Percentiles rank a stretch among this genome's conserved stretches.
Evolutionary conservation across 352 stramenopile species (phyloP).

Genomic region (Phytophthora agathidicida): DNA sequence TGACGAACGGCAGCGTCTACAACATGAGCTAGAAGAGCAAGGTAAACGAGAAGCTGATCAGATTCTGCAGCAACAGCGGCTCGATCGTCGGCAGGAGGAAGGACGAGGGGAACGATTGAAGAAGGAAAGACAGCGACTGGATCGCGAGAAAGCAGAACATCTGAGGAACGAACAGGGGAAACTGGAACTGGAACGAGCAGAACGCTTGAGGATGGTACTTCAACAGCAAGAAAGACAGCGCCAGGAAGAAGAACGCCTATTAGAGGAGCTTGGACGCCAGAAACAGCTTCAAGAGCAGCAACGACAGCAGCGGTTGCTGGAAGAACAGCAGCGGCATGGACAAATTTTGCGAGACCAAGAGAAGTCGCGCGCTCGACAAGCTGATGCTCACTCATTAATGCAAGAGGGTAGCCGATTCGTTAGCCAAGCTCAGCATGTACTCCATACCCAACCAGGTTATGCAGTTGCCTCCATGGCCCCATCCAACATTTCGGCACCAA

Average conservation of each 20-base stretch:
- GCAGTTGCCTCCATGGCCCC: slow-evolving; percentile 14
- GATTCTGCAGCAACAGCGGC: slow-evolving; percentile 6
- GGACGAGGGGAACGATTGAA: slow-evolving; percentile 7
- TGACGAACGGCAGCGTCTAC: slow-evolving; percentile 5
- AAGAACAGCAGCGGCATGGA: slow-evolving; percentile 27
- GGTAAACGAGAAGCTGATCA: slow-evolving; percentile 9
- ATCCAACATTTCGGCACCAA: slow-evolving; percentile 14
- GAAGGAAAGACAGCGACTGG: slow-evolving; percentile 17
- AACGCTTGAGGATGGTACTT: slow-evolving; percentile 6
- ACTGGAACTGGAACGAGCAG: neutral
- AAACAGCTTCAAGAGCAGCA: slow-evolving; percentile 15
- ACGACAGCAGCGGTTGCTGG: slow-evolving; percentile 15
- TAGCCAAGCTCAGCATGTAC: slow-evolving; percentile 29
- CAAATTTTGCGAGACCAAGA: slow-evolving; percentile 14
- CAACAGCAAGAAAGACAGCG: neutral
- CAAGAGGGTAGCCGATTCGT: slow-evolving; percentile 19
- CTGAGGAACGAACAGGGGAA: slow-evolving; percentile 4
- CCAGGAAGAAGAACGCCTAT: slow-evolving; percentile 12
- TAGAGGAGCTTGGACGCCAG: slow-evolving; percentile 1
- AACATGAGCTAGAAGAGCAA: slow-evolving; percentile 8
- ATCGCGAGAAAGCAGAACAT: slow-evolving; percentile 2
- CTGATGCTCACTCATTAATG: slow-evolving; percentile 11
- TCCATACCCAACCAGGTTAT: slow-evolving; percentile 21
- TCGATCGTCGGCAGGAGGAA: slow-evolving; percentile 16
- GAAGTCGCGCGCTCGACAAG: slow-evolving; percentile 16